Percentiles rank a stretch among this genome's conserved stretches.
Conservation (phyloP, 495 filamentous ascomycete genomes). For the Tuber borchii region DNA sequence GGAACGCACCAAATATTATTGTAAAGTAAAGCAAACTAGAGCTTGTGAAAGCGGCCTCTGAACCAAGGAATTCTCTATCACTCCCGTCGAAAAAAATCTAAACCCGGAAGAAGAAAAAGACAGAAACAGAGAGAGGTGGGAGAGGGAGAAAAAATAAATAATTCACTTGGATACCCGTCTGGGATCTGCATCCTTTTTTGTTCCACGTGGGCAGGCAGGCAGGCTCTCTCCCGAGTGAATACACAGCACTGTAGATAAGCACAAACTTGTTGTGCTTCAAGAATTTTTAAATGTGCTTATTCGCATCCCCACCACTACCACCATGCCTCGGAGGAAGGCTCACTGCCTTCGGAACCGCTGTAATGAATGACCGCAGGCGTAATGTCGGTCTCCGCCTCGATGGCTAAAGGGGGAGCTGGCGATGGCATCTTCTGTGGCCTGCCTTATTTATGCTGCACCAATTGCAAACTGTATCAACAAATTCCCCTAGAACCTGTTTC, state of each 20-base stretch:
- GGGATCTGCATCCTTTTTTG: not conserved
- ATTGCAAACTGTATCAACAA: not conserved
- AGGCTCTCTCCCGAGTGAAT: not conserved
- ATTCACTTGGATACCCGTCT: not conserved
- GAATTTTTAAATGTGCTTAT: not conserved
- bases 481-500: not conserved
- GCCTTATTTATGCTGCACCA: not conserved
- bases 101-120: not conserved
- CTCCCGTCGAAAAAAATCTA: not conserved
- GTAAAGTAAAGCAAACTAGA: not conserved
- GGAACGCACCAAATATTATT: not conserved
- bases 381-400: not conserved
- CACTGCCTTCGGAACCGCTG: not conserved
- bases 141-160: not conserved
- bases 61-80: not conserved
- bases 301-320: not conserved
- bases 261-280: not conserved
- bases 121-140: not conserved
- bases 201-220: not conserved
- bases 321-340: not conserved
- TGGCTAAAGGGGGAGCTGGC: not conserved
- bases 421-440: not conserved
- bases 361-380: not conserved
- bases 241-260: not conserved
- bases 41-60: not conserved